Base-by-base conservation (phyloP, 2,329 filamentous ascomycete species). In the Pestalotiopsis fici region DNA sequence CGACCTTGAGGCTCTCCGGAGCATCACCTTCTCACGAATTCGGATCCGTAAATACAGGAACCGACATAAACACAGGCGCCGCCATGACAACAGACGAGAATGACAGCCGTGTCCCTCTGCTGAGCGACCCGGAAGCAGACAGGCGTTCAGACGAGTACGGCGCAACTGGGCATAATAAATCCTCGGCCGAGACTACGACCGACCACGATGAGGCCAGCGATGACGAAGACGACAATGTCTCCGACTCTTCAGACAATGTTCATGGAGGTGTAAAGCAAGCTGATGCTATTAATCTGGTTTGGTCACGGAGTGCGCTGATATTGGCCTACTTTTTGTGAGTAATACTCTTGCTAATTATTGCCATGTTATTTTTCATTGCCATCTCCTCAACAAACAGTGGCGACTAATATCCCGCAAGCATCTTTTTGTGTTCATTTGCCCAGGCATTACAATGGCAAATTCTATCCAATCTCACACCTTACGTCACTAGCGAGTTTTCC, bases 351-450 rank as follows among this genome's bases (percentile, higher is more conserved):
- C 43, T 43, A 31, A n/a, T 54, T 23, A 21, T 25, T 4, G 23
- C 35, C 60, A 18, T 23, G 15, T 12, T 13, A 25, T 25, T 43
- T n/a, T 25, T 43, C 7, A 5, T 47, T 50, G n/a, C 12, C 11
- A 25, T 13, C 18, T 31, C 11, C n/a, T n/a, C 21, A 35, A 13
- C 15, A 23, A 56, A 21, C 28, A 25, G 35, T 63, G 21, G 21
- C 39, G 21, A 50, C 62, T 60, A 37, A 66, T 39, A 55, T 69
- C 68, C 61, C 15, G 47, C 59, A 65, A 78, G 76, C 65, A 78
- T 86, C 55, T 85, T 81, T 69, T 68, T 85, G 2, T 79, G 84
- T 69, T 80, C 81, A 57, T 83, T 86, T 66, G 81, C 83, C 71
- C 81, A 82, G 64, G 82, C 81, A 37, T 75, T 86, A 13, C 81